Percentiles rank a stretch among this genome's conserved stretches.
phyloP scores from a whole-genome alignment of 352 stramenopile genomes.

The Phytophthora fragariae region DNA sequence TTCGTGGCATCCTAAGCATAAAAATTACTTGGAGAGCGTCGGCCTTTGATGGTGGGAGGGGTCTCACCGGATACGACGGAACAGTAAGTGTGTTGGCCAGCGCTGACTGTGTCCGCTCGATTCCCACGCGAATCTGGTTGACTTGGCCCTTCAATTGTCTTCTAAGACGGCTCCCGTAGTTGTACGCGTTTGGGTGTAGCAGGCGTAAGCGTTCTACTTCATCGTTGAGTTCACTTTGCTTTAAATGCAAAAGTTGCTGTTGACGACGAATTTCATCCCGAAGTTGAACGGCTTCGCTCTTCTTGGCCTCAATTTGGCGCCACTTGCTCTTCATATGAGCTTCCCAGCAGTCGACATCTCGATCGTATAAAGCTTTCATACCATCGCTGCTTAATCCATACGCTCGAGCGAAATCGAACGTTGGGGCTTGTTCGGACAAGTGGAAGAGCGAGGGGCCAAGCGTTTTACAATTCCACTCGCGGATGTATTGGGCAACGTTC shows the following conservation, averaged over 20 bases:
- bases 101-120: conserved; percentile 1
- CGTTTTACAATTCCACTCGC: conserved; percentile 34
- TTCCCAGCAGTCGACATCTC: conserved; percentile 27
- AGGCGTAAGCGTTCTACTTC: not conserved
- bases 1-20: conserved; percentile 45
- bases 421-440: conserved; percentile 42
- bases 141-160: conserved; percentile 2
- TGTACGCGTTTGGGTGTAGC: not conserved
- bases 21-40: conserved; percentile 52
- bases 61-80: conserved; percentile 41
- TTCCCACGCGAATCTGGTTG: not conserved
- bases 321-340: conserved; percentile 19
- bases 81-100: conserved; percentile 27
- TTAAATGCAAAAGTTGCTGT: not conserved
- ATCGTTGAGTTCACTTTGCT: not conserved
- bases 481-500: conserved; percentile 51
- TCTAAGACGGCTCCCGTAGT: conserved; percentile 3
- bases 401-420: conserved; percentile 42
- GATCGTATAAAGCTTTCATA: conserved; percentile 21
- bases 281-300: conserved; percentile 6
- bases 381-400: conserved; percentile 29
- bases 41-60: conserved; percentile 32
- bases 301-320: conserved; percentile 27
- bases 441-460: conserved; percentile 46
- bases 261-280: conserved; percentile 13